Evolutionary conservation across 2,329 filamentous ascomycete species (phyloP).

Genomic region (Parafenestella ontariensis): DNA sequence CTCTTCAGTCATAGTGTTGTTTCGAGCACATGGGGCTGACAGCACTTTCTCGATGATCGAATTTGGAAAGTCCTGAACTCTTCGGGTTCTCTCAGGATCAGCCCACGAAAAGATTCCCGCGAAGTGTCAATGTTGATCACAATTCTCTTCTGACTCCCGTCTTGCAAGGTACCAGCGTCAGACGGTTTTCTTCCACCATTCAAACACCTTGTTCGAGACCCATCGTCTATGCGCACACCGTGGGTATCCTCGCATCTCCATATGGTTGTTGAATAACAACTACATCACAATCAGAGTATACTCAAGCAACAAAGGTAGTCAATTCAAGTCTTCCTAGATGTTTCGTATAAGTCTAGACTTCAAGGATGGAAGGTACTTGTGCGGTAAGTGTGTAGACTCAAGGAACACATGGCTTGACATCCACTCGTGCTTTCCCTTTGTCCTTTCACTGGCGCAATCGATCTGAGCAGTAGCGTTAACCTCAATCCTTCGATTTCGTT

Average conservation of each 20-base stretch:
- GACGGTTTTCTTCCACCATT: constrained; percentile 14
- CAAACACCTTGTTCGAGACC: constrained; percentile 1
- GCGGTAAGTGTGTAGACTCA: not conserved
- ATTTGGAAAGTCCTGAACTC: not conserved
- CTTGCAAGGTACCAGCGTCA: not conserved
- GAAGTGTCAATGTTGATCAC: constrained; percentile 10
- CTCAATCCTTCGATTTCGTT: not conserved
- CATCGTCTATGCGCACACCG: not conserved
- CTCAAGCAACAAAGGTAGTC: too few species aligned
- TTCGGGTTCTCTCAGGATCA: not conserved
- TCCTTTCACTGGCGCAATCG: not conserved
- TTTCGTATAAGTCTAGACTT: not conserved
- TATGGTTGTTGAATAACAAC: too few species aligned
- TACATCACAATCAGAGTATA: too few species aligned
- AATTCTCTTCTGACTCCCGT: constrained; percentile 5
- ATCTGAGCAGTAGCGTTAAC: not conserved
- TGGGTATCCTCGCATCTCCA: not conserved
- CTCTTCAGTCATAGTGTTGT: too few species aligned
- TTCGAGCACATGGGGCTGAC: too few species aligned
- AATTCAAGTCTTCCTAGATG: too few species aligned
- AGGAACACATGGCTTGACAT: not conserved
- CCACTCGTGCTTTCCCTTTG: not conserved
- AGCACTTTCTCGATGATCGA: too few species aligned
- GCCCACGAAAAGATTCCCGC: not conserved
- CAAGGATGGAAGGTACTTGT: not conserved